Conservation (phyloP, 768 basidiomycete species). For the Clathrus columnatus region DNA sequence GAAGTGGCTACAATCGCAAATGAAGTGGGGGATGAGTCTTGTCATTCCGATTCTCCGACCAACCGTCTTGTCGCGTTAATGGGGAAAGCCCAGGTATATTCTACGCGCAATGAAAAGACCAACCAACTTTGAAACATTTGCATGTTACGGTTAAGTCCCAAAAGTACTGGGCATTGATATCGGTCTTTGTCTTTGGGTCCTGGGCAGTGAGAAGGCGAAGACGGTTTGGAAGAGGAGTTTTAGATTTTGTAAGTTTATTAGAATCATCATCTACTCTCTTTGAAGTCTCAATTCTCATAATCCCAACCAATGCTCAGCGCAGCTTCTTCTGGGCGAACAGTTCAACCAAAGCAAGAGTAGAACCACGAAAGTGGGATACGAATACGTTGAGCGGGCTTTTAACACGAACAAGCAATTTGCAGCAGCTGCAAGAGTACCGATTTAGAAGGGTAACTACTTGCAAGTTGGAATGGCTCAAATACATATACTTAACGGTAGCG, state of each 20-base stretch:
- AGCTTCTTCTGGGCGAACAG: constrained; percentile 76
- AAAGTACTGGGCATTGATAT: constrained; percentile 89
- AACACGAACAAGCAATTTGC: constrained; percentile 66
- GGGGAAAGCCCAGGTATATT: constrained; percentile 88
- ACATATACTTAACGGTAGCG: constrained; percentile 70
- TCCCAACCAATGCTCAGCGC: constrained; percentile 67
- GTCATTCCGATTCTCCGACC: constrained; percentile 55
- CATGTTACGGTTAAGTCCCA: constrained; percentile 76
- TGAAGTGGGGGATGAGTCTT: constrained; percentile 48
- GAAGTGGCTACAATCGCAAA: constrained; percentile 40
- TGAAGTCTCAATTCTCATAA: constrained; percentile 54
- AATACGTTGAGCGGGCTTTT: constrained; percentile 69
- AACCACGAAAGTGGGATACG: constrained; percentile 56
- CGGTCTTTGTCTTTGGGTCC: constrained; percentile 86
- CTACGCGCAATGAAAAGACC: constrained; percentile 68
- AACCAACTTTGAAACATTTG: constrained; percentile 74
- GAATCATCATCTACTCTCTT: background rate
- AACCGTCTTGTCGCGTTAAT: constrained; percentile 83
- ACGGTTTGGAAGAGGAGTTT: constrained; percentile 85
- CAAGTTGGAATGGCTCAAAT: constrained; percentile 82
- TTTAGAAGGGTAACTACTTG: constrained; percentile 55
- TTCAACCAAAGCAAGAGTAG: constrained; percentile 79
- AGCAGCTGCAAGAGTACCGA: constrained; percentile 76
- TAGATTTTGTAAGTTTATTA: constrained; percentile 63
- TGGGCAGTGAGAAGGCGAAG: constrained; percentile 76